Percentiles rank a stretch among this genome's conserved stretches.
Conservation (phyloP, 106 monocot genomes). For the Dendrobium huoshanense region DNA sequence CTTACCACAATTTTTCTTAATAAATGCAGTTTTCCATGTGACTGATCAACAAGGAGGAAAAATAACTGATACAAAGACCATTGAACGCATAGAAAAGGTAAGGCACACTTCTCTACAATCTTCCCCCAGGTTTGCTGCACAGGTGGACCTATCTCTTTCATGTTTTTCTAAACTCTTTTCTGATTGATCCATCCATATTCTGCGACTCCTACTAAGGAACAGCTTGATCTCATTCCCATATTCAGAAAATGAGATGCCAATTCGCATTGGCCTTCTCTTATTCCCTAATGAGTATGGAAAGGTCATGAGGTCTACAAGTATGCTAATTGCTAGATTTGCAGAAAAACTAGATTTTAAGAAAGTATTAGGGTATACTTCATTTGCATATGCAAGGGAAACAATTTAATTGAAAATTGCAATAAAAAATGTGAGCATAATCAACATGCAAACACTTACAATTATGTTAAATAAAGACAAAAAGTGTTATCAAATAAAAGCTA, state of each 20-base stretch:
- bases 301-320: background rate
- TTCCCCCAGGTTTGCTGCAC: background rate
- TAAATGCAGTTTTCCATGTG: slow-evolving; percentile 83
- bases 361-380: too few species aligned
- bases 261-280: background rate
- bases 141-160: background rate
- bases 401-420: too few species aligned
- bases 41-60: slow-evolving; percentile 73
- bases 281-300: background rate
- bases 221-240: background rate
- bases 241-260: background rate
- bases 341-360: too few species aligned
- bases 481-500: too few species aligned
- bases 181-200: background rate
- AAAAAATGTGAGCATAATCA: too few species aligned
- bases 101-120: background rate
- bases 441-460: too few species aligned
- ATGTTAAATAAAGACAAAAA: too few species aligned
- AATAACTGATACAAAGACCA: slow-evolving; percentile 55
- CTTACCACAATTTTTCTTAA: background rate
- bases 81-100: slow-evolving; percentile 74
- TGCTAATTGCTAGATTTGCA: too few species aligned
- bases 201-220: background rate
- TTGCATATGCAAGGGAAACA: too few species aligned
- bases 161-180: background rate